Conservation (phyloP, 208 protist genomes). For the Trypanosoma rangeli region DNA sequence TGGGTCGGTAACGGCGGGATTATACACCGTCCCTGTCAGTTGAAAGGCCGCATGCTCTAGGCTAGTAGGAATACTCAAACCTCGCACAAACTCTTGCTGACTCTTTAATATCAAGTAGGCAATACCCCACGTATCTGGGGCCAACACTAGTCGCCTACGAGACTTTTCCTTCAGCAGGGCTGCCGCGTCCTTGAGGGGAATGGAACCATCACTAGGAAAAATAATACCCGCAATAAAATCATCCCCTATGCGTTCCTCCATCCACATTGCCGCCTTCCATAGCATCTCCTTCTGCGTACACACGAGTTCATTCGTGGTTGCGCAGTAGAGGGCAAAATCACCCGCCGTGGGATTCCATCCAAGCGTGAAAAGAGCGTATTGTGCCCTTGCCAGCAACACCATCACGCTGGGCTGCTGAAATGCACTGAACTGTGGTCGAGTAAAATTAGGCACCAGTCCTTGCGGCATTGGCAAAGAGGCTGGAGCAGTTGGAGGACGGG, state of each 20-base stretch:
- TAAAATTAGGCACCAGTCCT: constrained; percentile 51
- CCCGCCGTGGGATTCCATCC: constrained; percentile 38
- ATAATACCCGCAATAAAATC: constrained; percentile 85
- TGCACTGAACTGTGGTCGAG: constrained; percentile 38
- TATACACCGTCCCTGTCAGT: constrained; percentile 58
- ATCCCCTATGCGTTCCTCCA: constrained; percentile 79
- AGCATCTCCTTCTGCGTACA: constrained; percentile 45
- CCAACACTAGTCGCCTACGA: constrained; percentile 59
- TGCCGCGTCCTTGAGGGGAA: constrained; percentile 43
- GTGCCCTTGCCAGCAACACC: constrained; percentile 68
- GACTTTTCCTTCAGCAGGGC: constrained; percentile 54
- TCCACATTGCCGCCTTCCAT: constrained; percentile 83
- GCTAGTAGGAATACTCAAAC: constrained; percentile 61
- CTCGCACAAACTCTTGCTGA: constrained; percentile 80
- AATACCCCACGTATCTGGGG: constrained; percentile 84
- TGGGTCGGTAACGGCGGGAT: constrained; percentile 38
- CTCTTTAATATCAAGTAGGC: constrained; percentile 76
- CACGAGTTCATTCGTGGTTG: constrained; percentile 78
- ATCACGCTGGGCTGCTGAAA: constrained; percentile 42
- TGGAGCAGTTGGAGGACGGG: constrained; percentile 90
- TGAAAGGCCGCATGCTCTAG: constrained; percentile 83
- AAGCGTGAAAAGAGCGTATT: constrained; percentile 85
- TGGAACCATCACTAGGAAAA: constrained; percentile 60
- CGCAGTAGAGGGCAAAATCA: constrained; percentile 69
- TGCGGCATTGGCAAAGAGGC: constrained; percentile 67